Evolutionary conservation across 352 stramenopile species (phyloP), one percentile per base, ranked within the genome.

Genomic region (Lagenidium sp.): DNA sequence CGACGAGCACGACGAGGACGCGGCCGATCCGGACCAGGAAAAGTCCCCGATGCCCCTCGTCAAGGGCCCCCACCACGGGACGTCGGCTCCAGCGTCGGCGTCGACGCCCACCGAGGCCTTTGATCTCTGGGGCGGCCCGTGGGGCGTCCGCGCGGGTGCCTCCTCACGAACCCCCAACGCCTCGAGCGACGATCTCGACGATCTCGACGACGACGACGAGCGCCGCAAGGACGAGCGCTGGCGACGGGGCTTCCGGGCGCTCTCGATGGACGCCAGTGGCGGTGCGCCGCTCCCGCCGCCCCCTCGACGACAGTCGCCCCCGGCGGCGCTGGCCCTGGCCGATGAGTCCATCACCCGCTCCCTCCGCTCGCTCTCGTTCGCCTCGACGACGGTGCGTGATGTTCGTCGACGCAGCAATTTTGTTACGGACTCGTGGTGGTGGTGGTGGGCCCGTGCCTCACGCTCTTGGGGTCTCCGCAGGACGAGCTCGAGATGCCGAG

Each of bases 311-410:
- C n/a, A n/a, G n/a, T n/a, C n/a, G n/a, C n/a, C n/a, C n/a, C n/a
- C n/a, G n/a, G n/a, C n/a, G n/a, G n/a, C n/a, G n/a, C n/a, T n/a
- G n/a, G n/a, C n/a, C n/a, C n/a, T n/a, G n/a, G n/a, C n/a, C n/a
- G n/a, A n/a, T n/a, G n/a, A n/a, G n/a, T n/a, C n/a, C n/a, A n/a
- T n/a, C n/a, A n/a, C 61, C 61, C 58, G 59, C 21, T 44, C 44
- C 36, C 51, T 68, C 25, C 58, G 52, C 1, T 73, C 65, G 32
- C 35, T 73, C 16, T 68, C 59, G 8, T 65, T 72, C 24, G 66
- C 82, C 44, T 35, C 44, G 35, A 37, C 40, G 22, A 50, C 54
- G 8, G 46, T 41, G 29, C n/a, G n/a, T n/a, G n/a, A n/a, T 50
- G 16, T 29, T 20, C 51, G 18, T 41, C 51, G 6, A 5, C 47